Evolutionary conservation across 2,329 filamentous ascomycete genomes (phyloP), one percentile per base, ranked within the genome.

Genomic region (Diaporthe vexans): DNA sequence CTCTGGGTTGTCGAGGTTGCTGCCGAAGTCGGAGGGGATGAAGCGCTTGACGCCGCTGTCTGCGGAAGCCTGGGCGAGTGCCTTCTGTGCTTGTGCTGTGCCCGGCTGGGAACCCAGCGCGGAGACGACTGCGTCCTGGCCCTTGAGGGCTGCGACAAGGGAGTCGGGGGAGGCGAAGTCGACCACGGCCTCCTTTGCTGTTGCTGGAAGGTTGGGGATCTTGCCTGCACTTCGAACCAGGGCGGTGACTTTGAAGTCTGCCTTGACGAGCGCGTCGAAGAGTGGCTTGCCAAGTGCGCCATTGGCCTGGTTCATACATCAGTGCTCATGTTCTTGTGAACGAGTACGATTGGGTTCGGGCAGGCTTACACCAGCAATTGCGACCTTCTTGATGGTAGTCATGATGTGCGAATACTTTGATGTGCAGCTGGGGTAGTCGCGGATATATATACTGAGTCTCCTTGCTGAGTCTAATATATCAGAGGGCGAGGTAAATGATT

Each of bases 11-110:
- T 84, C 78, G 82, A 85, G 78, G 79, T 85, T 79, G 10, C 81
- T 81, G 26, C 83, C 84, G 35, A 88, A 92, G 71, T 92, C 90
- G 4, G 88, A 88, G 1, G 91, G 90, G 48, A 92, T 82, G 82
- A 92, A 91, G 19, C 89, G 86, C 78, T 89, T 86, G 7, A 92
- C 89, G 17, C 89, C 89, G 1, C 89, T 90, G 7, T 85, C 86
- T 57, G 89, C 84, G 26, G 89, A 86, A 0, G 90, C 91, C 61
- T 92, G 87, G 69, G 92, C 85, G 71, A 92, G 78, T 33, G 83
- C 81, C 19, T 81, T 81, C 79, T 92, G 90, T 13, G 82, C 83
- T 21, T 81, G 82, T 1, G 81, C n/a, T 11, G 63, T 26, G 13
- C 63, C 63, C 1, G 78, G 79, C 9, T 76, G 70, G 3, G 35